Evolutionary conservation across 2,329 filamentous ascomycete genomes (phyloP).

Genomic region (Talaromyces sp.): DNA sequence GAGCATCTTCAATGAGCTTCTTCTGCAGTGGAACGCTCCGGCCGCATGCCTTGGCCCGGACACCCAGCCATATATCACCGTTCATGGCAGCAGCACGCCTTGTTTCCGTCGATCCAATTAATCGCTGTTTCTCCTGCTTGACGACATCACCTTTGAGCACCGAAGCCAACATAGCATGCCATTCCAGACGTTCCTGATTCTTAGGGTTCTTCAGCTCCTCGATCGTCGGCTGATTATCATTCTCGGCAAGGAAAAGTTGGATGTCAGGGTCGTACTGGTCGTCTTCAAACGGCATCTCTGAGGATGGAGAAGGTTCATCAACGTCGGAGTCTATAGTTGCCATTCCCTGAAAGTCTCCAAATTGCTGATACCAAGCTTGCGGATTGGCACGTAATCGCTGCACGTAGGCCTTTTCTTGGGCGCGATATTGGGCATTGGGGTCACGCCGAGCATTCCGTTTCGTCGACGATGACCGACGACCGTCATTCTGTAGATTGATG

Average conservation of each 20-base stretch:
- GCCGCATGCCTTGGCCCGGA: conserved; percentile 79
- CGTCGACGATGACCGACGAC: conserved; percentile 55
- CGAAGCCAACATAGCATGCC: conserved; percentile 96
- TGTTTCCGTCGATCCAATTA: conserved; percentile 77
- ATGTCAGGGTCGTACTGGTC: conserved; percentile 89
- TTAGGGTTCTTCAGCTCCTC: conserved; percentile 86
- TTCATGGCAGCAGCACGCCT: conserved; percentile 66
- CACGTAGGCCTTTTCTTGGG: conserved; percentile 92
- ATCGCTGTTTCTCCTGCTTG: conserved; percentile 91
- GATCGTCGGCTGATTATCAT: conserved; percentile 79
- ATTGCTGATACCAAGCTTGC: conserved; percentile 64
- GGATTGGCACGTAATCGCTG: conserved; percentile 83
- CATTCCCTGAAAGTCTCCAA: conserved; percentile 63
- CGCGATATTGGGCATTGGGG: conserved; percentile 69
- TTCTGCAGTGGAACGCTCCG: conserved; percentile 78
- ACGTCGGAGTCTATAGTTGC: conserved; percentile 75
- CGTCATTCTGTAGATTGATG: conserved; percentile 45
- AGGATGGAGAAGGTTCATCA: conserved; percentile 85
- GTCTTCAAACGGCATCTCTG: conserved; percentile 74
- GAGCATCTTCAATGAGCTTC: conserved; percentile 81
- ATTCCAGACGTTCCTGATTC: conserved; percentile 87
- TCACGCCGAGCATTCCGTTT: conserved; percentile 56
- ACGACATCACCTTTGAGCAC: conserved; percentile 96
- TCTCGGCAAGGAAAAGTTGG: conserved; percentile 86
- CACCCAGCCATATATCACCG: conserved; percentile 79